Base-by-base conservation (phyloP, 2,329 filamentous ascomycete genomes). In the Penicillium decumbens region DNA sequence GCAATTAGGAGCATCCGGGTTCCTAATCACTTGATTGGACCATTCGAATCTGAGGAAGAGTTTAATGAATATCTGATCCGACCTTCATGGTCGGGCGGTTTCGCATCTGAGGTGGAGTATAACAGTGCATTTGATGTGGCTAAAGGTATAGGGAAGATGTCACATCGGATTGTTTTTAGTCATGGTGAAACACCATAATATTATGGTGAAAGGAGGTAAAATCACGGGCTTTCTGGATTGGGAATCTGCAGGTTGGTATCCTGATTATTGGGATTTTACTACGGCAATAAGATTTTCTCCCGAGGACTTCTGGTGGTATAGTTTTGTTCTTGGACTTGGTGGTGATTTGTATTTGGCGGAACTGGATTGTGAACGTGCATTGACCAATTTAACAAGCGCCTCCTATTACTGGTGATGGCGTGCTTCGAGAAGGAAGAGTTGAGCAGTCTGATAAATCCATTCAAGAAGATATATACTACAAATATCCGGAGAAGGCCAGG, bases 11-110 rank as follows among this genome's bases (percentile, higher is more conserved):
- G 61, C 49, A 50, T 64, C 24, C 61, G 63, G 29, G 43, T 68
- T 42, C 65, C 63, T 7, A 44, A 46, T 50, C 60, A 67, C 50
- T 44, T 32, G 39, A 40, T 35, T 33, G 63, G 62, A 29, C 65
- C 64, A 8, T 65, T 61, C 45, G 53, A 64, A 27, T 60, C 47
- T 30, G 62, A 66, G 51, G 45, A 50, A 27, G 60, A 65, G 6
- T 60, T 69, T 38, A 62, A 67, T 43, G 53, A 65, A 33, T 59
- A 61, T 40, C 59, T 67, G 25, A 52, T 66, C 25, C 51, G 47
- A 46, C 45, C 56, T 5, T 33, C 62, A 43, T 65, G 58, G 39
- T 24, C 51, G 10, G 56, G 59, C 46, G 54, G 53, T 10, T 63
- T 65, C 41, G 33, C 41, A 47, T 61, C 59, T 1, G 53, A 51